Percentiles rank a stretch among this genome's conserved stretches.
phyloP scores from a whole-genome alignment of 2,329 filamentous ascomycete species.

The Fusarium pseudonygamai region DNA sequence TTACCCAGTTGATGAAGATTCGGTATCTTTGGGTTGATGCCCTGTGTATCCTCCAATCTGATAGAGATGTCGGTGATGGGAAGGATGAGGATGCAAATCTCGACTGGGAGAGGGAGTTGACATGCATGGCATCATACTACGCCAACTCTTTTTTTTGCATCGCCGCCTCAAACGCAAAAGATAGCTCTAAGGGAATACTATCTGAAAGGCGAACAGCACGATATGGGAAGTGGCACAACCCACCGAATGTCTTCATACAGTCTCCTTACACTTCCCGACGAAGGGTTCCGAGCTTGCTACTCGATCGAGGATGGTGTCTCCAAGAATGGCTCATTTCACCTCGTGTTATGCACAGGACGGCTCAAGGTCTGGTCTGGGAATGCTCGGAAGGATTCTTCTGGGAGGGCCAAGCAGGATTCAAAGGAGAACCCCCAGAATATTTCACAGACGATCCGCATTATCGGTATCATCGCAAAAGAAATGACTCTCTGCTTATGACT shows the following conservation, averaged over 20 bases:
- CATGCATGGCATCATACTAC: background rate
- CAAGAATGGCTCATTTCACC: background rate
- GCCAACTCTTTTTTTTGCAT: background rate
- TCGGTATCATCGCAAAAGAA: no score
- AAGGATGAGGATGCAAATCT: no score
- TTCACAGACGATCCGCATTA: no score
- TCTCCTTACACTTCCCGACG: accelerated
- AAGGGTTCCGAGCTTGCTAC: accelerated
- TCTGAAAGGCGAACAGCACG: background rate
- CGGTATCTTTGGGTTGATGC: background rate
- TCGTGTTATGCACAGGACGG: background rate
- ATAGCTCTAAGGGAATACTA: background rate
- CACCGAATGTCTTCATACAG: background rate
- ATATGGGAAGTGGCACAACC: background rate
- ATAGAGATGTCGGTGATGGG: no score
- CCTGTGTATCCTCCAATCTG: background rate
- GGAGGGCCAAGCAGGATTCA: no score
- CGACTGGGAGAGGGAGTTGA: background rate
- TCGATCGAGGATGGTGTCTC: background rate
- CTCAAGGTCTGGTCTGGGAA: no score
- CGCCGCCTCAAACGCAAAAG: background rate
- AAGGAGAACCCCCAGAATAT: no score
- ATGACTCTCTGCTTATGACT: no score
- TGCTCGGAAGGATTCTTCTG: no score
- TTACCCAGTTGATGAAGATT: background rate